Evolutionary conservation across 1,139 yeast species (phyloP).

Genomic region (Magnusiomyces starmeri): DNA sequence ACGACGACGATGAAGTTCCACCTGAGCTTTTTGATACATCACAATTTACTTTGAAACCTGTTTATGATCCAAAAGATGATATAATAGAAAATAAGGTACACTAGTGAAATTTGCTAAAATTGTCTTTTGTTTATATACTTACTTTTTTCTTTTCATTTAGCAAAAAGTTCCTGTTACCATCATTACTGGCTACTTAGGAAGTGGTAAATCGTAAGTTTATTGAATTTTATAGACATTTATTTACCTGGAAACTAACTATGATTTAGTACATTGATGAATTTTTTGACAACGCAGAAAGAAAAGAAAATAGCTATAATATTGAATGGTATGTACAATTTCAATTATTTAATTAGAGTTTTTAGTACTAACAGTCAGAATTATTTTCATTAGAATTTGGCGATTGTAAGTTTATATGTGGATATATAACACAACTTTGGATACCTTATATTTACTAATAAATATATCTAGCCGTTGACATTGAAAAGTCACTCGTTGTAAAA

Average conservation of each 20-base stretch:
- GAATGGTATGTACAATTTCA: conserved; percentile 42
- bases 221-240: not conserved
- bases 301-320: conserved; percentile 80
- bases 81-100: not conserved
- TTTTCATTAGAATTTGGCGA: conserved; percentile 33
- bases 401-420: conserved; percentile 18
- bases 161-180: conserved; percentile 80
- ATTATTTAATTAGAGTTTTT: not conserved
- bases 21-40: conserved; percentile 12
- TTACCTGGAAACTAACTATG: not conserved
- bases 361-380: conserved; percentile 12
- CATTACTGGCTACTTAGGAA: conserved; percentile 89
- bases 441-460: conserved; percentile 37
- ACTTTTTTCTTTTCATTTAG: too few relatives aligned
- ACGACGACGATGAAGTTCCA: conserved; percentile 13
- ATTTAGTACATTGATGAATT: conserved; percentile 56
- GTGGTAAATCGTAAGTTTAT: conserved; percentile 63
- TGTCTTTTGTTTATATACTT: too few relatives aligned
- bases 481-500: conserved; percentile 72
- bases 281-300: conserved; percentile 60
- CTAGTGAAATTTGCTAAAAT: not conserved
- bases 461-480: conserved; percentile 79
- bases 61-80: conserved; percentile 8
- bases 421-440: not conserved
- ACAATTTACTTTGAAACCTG: conserved; percentile 4